Conservation (phyloP, 2,329 filamentous ascomycete species). For the Xylaria digitata region DNA sequence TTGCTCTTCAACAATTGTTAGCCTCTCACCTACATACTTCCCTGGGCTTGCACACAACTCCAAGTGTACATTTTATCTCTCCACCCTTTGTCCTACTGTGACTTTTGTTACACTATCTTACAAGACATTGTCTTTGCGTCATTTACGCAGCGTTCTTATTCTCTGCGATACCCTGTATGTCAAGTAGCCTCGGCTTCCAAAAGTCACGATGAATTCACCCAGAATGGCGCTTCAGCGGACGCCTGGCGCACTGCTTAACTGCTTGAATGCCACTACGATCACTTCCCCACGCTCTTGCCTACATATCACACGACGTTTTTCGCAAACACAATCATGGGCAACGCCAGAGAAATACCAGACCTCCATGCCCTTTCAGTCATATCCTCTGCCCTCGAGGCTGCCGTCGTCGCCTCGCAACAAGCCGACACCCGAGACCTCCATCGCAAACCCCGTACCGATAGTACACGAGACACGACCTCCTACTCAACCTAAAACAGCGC, state of each 20-base stretch:
- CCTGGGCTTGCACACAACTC: background rate
- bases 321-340: conserved; percentile 48
- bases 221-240: conserved; percentile 51
- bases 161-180: conserved; percentile 14
- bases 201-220: conserved; percentile 57
- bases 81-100: background rate
- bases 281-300: conserved; percentile 55
- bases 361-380: conserved; percentile 61
- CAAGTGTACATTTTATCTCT: background rate
- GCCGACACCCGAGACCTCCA: conserved; percentile 60
- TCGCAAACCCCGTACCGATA: conserved; percentile 60
- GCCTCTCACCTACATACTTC: background rate
- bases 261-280: conserved; percentile 53
- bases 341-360: conserved; percentile 46
- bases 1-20: conserved; percentile 17
- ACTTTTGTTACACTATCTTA: background rate
- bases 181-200: conserved; percentile 13
- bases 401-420: conserved; percentile 57
- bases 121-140: conserved; percentile 12
- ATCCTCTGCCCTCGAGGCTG: conserved; percentile 59
- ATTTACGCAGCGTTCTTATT: conserved; percentile 16
- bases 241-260: conserved; percentile 44
- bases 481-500: conserved; percentile 30
- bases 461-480: conserved; percentile 66
- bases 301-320: conserved; percentile 57